phyloP scores from a whole-genome alignment of 441 rosid species.

The Lepidium campestre region DNA sequence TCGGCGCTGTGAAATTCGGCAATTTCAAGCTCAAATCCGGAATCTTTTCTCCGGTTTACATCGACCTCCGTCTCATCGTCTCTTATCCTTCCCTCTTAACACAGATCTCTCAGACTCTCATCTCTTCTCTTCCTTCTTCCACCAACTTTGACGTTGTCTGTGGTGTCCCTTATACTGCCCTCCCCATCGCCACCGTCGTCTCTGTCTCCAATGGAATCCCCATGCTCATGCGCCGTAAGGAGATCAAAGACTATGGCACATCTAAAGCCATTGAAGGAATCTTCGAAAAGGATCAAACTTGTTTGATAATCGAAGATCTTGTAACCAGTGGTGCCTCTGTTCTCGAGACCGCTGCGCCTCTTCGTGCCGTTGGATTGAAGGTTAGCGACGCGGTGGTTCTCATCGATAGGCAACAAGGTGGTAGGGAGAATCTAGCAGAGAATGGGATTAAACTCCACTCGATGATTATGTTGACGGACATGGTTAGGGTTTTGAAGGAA shows the following conservation, averaged over 20 bases:
- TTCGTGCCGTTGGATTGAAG: constrained; percentile 62
- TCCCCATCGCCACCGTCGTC: constrained; percentile 83
- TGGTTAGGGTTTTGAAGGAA: constrained; percentile 80
- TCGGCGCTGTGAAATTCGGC: constrained; percentile 87
- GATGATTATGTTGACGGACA: constrained; percentile 65
- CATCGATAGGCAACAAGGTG: constrained; percentile 89
- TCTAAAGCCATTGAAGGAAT: constrained; percentile 77
- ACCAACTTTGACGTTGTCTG: constrained; percentile 58
- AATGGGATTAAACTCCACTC: constrained; percentile 79
- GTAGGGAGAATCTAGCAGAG: constrained; percentile 68
- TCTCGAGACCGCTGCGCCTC: constrained; percentile 77
- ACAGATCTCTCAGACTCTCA: constrained; percentile 61
- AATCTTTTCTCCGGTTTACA: constrained; percentile 81
- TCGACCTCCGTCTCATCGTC: constrained; percentile 94
- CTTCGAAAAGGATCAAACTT: constrained; percentile 49
- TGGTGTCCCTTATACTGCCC: constrained; percentile 93
- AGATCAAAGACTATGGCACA: constrained; percentile 83
- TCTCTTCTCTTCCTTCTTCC: constrained; percentile 55
- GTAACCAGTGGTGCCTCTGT: constrained; percentile 90
- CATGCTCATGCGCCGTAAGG: constrained; percentile 94
- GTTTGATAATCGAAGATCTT: constrained; percentile 74
- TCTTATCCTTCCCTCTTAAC: constrained; percentile 73
- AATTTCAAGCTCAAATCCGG: constrained; percentile 93
- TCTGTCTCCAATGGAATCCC: constrained; percentile 60
- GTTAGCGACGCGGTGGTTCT: constrained; percentile 87